Base-by-base conservation (phyloP, 179 eudicot species). In the Beta lomatogona region DNA sequence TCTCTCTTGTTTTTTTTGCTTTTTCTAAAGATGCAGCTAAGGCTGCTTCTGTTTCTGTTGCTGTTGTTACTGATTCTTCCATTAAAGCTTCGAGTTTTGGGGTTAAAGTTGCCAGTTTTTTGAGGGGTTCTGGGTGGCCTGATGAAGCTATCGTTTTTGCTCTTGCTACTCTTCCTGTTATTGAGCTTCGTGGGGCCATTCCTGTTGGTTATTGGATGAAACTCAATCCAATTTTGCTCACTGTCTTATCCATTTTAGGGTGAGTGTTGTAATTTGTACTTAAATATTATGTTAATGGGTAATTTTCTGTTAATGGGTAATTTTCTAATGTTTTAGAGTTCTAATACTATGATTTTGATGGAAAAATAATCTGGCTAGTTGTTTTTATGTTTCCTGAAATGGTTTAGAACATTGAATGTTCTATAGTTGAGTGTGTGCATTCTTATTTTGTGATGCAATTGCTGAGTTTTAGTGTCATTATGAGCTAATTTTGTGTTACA, bases 121-220 rank as follows among this genome's bases (percentile, higher is more conserved):
- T 96, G 83, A 83, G 98, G 82, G 82, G 93, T 61, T 96, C 82
- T 7, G 99, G 98, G 3, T 96, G 92, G 98, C 84, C 93, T 71
- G 97, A 94, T 85, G 92, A 90, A 80, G 92, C 87, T 46, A 86
- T 94, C 79, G 99, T 96, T 41, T 83, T 94, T 81, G 92, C 93
- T 18, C 86, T 95, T 73, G 99, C 99, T 73, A 93, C 95, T 25
- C 92, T 96, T 72, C 99, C 99, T 70, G 92, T 96, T 15, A 86
- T 96, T 82, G 98, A 96, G 87, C 97, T 96, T 81, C 99, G 98
- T 77, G 99, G 99, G 60, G 98, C 99, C 12, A 96, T 94, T 88
- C 99, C 99, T 57, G 98, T 96, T 86, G 98, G 99, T n/a, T 96
- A 96, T 82, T 94, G 97, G 99, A 79, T 96, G 92, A 88, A 91